Evolutionary conservation across 352 stramenopile genomes (phyloP), one percentile per base, ranked within the genome.

Genomic region (Pythium pyrilobum): DNA sequence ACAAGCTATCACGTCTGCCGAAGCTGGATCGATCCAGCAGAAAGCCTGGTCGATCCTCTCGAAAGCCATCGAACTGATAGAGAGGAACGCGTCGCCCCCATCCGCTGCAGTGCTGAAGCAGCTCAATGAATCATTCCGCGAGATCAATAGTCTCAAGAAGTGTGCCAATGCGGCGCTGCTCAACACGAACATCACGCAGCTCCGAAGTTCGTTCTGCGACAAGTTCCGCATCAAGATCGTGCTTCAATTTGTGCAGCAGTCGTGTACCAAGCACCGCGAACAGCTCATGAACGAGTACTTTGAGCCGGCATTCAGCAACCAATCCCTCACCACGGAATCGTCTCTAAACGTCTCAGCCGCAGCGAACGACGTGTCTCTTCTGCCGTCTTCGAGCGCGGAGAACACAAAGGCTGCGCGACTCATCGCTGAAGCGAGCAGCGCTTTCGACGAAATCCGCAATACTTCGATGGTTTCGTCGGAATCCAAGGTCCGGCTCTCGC

Each of bases 391-490:
- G 7, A 44, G 4, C 8, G 20, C 38, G 0, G 11, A 34, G 18
- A 3, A n/a, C 37, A 77, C 70, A 2, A 86, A 84, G 59, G 64
- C 76, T 5, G 53, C 66, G 15, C 53, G 58, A n/a, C 48, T 85
- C 4, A 64, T 89, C 13, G n/a, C 54, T 0, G 75, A 89, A 46
- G 78, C 74, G 10, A 64, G 64, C 32, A 52, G 62, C 5, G 72
- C 65, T 5, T 87, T 84, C 54, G 72, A 86, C 48, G 60, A 77
- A 29, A 74, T 85, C 41, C 69, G 65, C 45, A 86, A 84, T 40
- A 71, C 76, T 20, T 89, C 78, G 0, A 85, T 81, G 58, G 59
- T 87, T 27, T 84, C 76, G 8, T 89, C 78, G 12, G 78, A 87
- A 62, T 85, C 75, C 25, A 85, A 85, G 34, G 76, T 89, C 34